These are phyloP conservation scores for Calocybe gambosa DNA, from an alignment of 1,284 basidiomycete species.

Conservation along the genomic window DNA sequence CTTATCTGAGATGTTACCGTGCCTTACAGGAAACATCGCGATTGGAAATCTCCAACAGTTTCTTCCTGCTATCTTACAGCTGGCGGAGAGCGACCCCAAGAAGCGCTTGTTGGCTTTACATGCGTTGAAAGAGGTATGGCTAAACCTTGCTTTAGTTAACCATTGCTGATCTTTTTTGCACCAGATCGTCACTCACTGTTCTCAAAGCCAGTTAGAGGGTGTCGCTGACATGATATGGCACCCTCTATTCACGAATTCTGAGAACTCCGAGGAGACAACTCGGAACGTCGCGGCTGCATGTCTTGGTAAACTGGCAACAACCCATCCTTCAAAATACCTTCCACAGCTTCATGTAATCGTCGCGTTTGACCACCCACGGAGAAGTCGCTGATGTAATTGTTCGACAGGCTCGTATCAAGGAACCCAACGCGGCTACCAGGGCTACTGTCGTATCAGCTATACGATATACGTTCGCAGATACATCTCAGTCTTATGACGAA, in stretches of 20 bases:
- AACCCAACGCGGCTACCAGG: slow-evolving; percentile 65
- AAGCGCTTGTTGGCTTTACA: slow-evolving; percentile 83
- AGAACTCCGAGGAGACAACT: slow-evolving; percentile 83
- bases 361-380: background rate
- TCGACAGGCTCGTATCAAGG: slow-evolving; percentile 59
- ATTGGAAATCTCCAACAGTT: slow-evolving; percentile 86
- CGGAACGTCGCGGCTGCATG: slow-evolving; percentile 95
- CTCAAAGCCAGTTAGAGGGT: slow-evolving; percentile 73
- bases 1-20: background rate
- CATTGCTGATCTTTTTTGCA: background rate
- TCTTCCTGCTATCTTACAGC: slow-evolving; percentile 79
- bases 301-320: slow-evolving; percentile 90
- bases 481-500: slow-evolving; percentile 80
- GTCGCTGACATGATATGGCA: slow-evolving; percentile 88
- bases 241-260: slow-evolving; percentile 83
- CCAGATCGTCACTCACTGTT: slow-evolving; percentile 88
- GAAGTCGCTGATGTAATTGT: slow-evolving; percentile 3
- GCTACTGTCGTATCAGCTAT: slow-evolving; percentile 93
- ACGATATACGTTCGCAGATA: slow-evolving; percentile 92
- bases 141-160: background rate
- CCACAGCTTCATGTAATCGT: slow-evolving; percentile 80
- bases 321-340: slow-evolving; percentile 83
- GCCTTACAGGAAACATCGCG: slow-evolving; percentile 78
- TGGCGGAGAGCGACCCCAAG: slow-evolving; percentile 74
- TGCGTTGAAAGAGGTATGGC: slow-evolving; percentile 81